These are phyloP conservation scores for Candida xiaguanensis DNA, from an alignment of 805 yeast genomes.

Conservation along the genomic window DNA sequence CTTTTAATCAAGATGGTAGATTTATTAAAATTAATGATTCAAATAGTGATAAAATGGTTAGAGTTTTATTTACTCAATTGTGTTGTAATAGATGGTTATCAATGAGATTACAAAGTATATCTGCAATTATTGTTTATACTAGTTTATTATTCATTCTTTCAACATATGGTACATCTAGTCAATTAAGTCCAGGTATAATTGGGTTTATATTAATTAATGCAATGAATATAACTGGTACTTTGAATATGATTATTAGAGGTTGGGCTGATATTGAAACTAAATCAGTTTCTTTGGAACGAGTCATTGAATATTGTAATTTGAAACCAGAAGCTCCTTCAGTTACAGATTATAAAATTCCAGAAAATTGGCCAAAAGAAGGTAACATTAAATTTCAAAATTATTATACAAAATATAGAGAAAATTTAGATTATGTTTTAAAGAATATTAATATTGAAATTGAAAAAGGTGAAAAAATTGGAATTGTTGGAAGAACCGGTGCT, in stretches of 20 bases:
- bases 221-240: constrained; percentile 25
- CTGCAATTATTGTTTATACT: constrained; percentile 27
- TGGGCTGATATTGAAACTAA: constrained; percentile 35
- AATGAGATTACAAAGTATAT: constrained; percentile 33
- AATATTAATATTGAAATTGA: constrained; percentile 59
- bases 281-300: constrained; percentile 33
- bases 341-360: constrained; percentile 33
- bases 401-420: constrained; percentile 80
- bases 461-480: constrained; percentile 83
- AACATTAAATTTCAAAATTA: constrained; percentile 63
- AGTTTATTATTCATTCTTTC: constrained; percentile 23
- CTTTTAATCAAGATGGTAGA: constrained; percentile 25
- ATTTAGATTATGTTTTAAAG: constrained; percentile 74
- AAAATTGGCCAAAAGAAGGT: constrained; percentile 80
- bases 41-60: constrained; percentile 22
- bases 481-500: constrained; percentile 90
- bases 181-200: constrained; percentile 29
- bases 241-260: constrained; percentile 28
- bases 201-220: constrained; percentile 38
- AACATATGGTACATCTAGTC: constrained; percentile 17
- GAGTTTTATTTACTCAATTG: constrained; percentile 17
- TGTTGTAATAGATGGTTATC: constrained; percentile 32
- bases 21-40: constrained; percentile 20
- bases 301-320: constrained; percentile 32
- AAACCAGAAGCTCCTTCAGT: constrained; percentile 43